Percentiles rank a stretch among this genome's conserved stretches.
Conservation (phyloP, 495 filamentous ascomycete species). For the Extremus antarcticus region DNA sequence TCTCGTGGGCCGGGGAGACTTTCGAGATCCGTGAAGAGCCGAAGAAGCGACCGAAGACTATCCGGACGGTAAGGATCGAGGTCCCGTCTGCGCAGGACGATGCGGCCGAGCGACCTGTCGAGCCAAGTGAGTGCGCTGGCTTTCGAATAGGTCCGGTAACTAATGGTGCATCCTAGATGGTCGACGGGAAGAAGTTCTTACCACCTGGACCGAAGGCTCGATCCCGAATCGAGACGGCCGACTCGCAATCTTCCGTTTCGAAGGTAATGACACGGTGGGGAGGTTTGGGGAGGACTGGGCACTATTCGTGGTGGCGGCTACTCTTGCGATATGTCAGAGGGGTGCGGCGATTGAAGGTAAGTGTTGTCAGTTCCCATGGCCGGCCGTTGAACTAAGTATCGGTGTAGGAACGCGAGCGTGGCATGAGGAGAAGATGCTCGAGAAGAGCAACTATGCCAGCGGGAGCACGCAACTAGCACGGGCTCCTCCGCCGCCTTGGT, state of each 20-base stretch:
- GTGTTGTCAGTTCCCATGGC: too few species aligned
- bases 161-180: not conserved
- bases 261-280: not conserved
- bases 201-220: not conserved
- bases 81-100: not conserved
- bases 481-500: too few species aligned
- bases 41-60: not conserved
- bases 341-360: not conserved
- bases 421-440: not conserved
- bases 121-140: not conserved
- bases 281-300: not conserved
- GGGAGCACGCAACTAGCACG: too few species aligned
- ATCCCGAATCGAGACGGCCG: not conserved
- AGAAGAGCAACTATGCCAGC: not conserved
- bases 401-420: not conserved
- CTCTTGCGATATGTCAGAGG: not conserved
- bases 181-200: not conserved
- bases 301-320: not conserved
- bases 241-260: not conserved
- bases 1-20: not conserved
- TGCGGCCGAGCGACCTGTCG: not conserved
- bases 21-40: not conserved
- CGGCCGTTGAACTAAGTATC: too few species aligned
- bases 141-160: not conserved
- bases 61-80: not conserved